phyloP scores from a whole-genome alignment of 129 eudicot species.

The Flaveria robusta region DNA sequence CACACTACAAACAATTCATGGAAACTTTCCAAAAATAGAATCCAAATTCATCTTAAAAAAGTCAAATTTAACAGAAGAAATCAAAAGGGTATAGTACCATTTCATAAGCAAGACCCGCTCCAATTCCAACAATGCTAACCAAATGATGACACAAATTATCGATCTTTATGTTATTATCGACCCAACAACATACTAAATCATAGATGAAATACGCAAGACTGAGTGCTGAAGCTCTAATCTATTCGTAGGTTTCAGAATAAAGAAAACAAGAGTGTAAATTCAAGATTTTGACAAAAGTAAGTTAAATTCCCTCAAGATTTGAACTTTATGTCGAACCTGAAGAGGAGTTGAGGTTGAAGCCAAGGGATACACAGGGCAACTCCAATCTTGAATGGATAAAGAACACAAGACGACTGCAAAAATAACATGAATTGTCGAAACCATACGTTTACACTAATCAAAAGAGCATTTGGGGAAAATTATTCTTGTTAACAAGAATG shows the following conservation, averaged over 20 bases:
- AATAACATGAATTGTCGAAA: slow-evolving; percentile 72
- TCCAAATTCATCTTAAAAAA: background rate
- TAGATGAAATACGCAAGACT: slow-evolving; percentile 66
- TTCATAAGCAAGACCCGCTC: slow-evolving; percentile 78
- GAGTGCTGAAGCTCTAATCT: slow-evolving; percentile 70
- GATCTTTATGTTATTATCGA: slow-evolving; percentile 53
- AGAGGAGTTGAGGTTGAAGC: slow-evolving; percentile 66
- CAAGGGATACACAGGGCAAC: slow-evolving; percentile 79
- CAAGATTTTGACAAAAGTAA: slow-evolving; percentile 11
- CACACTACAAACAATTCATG: slow-evolving; percentile 53
- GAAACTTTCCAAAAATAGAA: slow-evolving; percentile 11
- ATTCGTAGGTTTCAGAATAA: slow-evolving; percentile 28
- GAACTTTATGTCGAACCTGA: slow-evolving; percentile 46
- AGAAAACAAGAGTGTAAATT: slow-evolving; percentile 7
- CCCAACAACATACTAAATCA: slow-evolving; percentile 68
- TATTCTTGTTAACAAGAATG: slow-evolving; percentile 56
- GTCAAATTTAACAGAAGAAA: no score
- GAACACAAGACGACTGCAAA: slow-evolving; percentile 65
- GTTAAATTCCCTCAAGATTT: background rate
- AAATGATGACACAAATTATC: slow-evolving; percentile 82
- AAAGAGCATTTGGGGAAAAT: slow-evolving; percentile 67
- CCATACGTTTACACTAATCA: slow-evolving; percentile 80
- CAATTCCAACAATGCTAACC: slow-evolving; percentile 74
- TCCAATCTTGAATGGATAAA: slow-evolving; percentile 81
- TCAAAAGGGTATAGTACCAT: slow-evolving; percentile 45